Conservation (phyloP, 2,329 filamentous ascomycete species). For the Hymenoscyphus fructigenus region DNA sequence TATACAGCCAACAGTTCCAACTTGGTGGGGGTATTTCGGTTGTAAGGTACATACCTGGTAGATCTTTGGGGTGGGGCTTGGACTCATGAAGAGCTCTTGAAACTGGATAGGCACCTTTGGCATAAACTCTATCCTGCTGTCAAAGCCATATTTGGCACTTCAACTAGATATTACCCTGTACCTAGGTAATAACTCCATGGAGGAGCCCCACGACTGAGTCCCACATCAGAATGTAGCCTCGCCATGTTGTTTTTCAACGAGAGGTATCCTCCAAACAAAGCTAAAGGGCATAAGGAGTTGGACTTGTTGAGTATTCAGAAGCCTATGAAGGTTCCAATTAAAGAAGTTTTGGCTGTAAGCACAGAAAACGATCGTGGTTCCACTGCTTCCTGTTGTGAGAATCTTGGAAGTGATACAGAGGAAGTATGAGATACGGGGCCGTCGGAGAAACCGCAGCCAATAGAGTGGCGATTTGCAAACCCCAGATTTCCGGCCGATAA, state of each 20-base stretch:
- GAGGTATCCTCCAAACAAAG: not conserved
- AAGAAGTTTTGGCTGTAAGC: no score
- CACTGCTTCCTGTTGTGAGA: no score
- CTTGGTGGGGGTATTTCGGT: not conserved
- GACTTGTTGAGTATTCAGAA: not conserved
- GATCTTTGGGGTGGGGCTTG: not conserved
- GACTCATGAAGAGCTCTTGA: not conserved
- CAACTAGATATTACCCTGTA: not conserved
- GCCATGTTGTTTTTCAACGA: not conserved
- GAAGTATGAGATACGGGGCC: no score
- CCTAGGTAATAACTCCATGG: not conserved
- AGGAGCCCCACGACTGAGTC: not conserved
- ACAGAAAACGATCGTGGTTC: no score
- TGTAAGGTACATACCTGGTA: not conserved
- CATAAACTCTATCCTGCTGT: not conserved
- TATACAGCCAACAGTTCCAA: not conserved
- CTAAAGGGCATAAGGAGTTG: not conserved
- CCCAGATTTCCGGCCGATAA: no score
- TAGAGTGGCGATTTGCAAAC: no score
- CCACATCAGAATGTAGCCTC: not conserved
- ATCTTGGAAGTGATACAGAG: no score
- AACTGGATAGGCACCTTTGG: not conserved
- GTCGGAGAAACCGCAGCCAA: no score
- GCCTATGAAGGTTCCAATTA: no score
- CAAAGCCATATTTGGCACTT: no score